Base-by-base conservation (phyloP, 768 basidiomycete genomes). In the Tubosaeta sp. region DNA sequence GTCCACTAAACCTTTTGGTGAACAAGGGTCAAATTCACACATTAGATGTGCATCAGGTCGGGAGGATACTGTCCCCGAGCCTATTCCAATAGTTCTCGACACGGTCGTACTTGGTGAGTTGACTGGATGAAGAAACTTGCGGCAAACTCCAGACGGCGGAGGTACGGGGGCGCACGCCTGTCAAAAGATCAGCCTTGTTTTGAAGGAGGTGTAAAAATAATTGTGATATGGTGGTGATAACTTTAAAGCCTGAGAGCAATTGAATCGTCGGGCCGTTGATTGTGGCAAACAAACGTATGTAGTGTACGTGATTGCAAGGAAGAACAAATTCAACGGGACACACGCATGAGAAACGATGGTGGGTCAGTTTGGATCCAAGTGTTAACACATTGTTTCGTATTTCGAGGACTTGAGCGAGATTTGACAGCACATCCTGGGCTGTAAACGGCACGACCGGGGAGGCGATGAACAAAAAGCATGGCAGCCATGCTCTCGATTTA, bases 281-380 rank as follows among this genome's bases (percentile, higher is more conserved):
- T 31, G 30, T 13, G 34, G 58, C 41, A 47, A 52, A 41, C 36
- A 54, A 44, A 42, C 38, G 39, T 36, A 54, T 42, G 51, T 35
- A 46, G 30, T 53, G 56, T 68, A 68, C 64, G 64, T 69, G 58
- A 68, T 68, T 57, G 53, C 56, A 48, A 54, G 44, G 42, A 42
- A 48, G 46, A 35, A 42, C 47, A 56, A 64, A 43, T 38, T 38
- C 36, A 38, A 38, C 12, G 51, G 53, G 35, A 38, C 21, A 35
- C 30, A 41, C 46, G 63, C 63, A 52, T 64, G 63, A 58, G 68
- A 69, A 69, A 54, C 12, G 16, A 38, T 34, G 3, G 18, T 24
- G 30, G n/a, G n/a, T 12, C n/a, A 6, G 13, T 18, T 18, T 29
- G 42, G 42, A 29, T 25, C 14, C 10, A 40, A 40, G 36, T 27